Evolutionary conservation across 306 rosid genomes (phyloP), one percentile per base, ranked within the genome.

Genomic region (Sphenostylis stenocarpa): DNA sequence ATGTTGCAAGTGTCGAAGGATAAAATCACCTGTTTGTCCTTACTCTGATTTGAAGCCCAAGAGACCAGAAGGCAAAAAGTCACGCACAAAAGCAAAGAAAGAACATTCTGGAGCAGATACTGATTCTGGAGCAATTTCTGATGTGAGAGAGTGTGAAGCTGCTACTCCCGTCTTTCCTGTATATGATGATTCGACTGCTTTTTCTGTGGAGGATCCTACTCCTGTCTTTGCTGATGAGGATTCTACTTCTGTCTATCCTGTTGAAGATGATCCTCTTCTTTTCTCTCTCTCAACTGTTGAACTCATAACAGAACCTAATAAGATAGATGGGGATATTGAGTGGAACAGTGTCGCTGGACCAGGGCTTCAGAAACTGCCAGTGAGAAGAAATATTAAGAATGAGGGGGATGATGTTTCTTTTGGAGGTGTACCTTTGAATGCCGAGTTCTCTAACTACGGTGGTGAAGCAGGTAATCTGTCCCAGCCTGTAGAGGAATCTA

Each of bases 1-100:
- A 86, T 96, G 99, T 80, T 91, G 98, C 83, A 89, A 80, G 84
- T 96, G 99, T 78, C 95, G 99, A 72, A 87, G 99, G 87, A 96
- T 96, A 81, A 91, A 82, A 83, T 88, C 96, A 64, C 99, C 99
- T 0, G 73, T 67, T 21, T 96, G 99, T 84, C 99, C 99, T 67
- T 91, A 88, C 86, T 44, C 79, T 55, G 90, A 90, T 44, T 26
- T 14, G 12, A 85, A 85, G 67, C 84, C 76, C 29, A 80, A 72
- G 68, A 70, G 45, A 53, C 82, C 47, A 47, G 89, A 86, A 75
- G 83, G 49, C 61, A 85, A 68, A 82, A 91, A 80, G 78, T 57
- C 82, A 69, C 88, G 78, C 69, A 13, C 38, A 15, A 80, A 51
- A 77, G 57, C 80, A 70, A 90, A 89, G 86, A 90, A 84, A 79